phyloP scores from a whole-genome alignment of 768 basidiomycete genomes.

The Suillus variegatus region DNA sequence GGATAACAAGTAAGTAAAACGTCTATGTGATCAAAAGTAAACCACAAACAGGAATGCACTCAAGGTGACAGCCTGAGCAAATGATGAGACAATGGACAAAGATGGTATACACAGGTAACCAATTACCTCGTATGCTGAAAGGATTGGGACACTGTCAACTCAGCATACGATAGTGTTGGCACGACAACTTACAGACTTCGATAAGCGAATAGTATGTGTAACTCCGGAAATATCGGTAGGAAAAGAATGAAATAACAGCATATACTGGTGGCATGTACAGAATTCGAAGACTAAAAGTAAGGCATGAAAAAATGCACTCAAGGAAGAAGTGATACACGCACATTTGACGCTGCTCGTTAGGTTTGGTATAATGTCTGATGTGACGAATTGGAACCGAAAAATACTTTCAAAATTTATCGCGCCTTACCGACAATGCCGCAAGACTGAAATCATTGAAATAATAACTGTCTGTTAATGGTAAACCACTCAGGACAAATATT shows the following conservation, averaged over 20 bases:
- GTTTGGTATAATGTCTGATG: constrained; percentile 69
- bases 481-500: background rate
- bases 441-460: constrained; percentile 56
- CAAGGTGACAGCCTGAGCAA: constrained; percentile 67
- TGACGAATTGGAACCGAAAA: background rate
- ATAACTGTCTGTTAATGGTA: constrained; percentile 50
- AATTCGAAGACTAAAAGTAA: constrained; percentile 59
- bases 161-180: constrained; percentile 6
- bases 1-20: constrained; percentile 3
- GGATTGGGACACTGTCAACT: constrained; percentile 18
- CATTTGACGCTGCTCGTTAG: constrained; percentile 79
- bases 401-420: background rate
- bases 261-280: constrained; percentile 85
- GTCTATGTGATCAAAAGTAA: background rate
- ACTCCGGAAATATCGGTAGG: constrained; percentile 79
- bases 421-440: constrained; percentile 64
- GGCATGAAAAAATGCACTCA: background rate
- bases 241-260: constrained; percentile 81
- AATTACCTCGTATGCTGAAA: constrained; percentile 67
- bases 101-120: constrained; percentile 3
- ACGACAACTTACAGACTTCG: constrained; percentile 43
- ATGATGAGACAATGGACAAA: constrained; percentile 19
- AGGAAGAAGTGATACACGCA: constrained; percentile 32
- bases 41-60: constrained; percentile 80
- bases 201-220: constrained; percentile 66